Conservation (phyloP, 1,284 basidiomycete genomes). For the Papiliotrema terrestris region DNA sequence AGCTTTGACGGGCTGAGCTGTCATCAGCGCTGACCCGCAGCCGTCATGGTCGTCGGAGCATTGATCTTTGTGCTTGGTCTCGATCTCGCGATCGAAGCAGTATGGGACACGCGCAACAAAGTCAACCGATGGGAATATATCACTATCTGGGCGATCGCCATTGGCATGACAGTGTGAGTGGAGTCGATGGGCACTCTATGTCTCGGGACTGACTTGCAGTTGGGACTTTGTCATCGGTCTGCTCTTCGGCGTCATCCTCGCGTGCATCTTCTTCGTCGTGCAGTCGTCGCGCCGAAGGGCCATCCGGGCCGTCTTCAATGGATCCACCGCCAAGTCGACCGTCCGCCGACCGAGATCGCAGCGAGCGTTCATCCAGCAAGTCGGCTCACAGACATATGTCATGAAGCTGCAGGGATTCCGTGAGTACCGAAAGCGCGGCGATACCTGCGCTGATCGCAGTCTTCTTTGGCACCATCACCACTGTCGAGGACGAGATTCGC, state of each 20-base stretch:
- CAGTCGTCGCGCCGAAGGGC: conserved; percentile 81
- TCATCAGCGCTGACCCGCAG: conserved; percentile 47
- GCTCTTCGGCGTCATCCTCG: conserved; percentile 84
- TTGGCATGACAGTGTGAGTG: conserved; percentile 72
- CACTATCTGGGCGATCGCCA: conserved; percentile 60
- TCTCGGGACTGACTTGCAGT: conserved; percentile 25
- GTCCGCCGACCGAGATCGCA: conserved; percentile 86
- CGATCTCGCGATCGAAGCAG: conserved; percentile 88
- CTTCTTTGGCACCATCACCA: conserved; percentile 92
- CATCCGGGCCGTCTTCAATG: conserved; percentile 75
- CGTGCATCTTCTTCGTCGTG: conserved; percentile 93
- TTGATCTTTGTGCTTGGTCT: conserved; percentile 94
- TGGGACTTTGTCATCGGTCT: conserved; percentile 96
- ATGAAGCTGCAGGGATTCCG: conserved; percentile 76
- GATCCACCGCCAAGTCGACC: conserved; percentile 79
- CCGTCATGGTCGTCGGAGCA: conserved; percentile 83
- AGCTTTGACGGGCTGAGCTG: conserved; percentile 39
- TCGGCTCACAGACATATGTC: conserved; percentile 87
- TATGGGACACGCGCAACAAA: conserved; percentile 91
- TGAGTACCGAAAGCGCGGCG: conserved; percentile 17
- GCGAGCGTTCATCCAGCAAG: conserved; percentile 81
- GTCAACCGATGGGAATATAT: conserved; percentile 65
- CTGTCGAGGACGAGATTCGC: conserved; percentile 68
- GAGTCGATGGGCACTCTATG: background rate
- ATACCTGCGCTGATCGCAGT: conserved; percentile 44